These are phyloP conservation scores for Daldinia bambusicola DNA, from an alignment of 495 filamentous ascomycete genomes.

Conservation along the genomic window DNA sequence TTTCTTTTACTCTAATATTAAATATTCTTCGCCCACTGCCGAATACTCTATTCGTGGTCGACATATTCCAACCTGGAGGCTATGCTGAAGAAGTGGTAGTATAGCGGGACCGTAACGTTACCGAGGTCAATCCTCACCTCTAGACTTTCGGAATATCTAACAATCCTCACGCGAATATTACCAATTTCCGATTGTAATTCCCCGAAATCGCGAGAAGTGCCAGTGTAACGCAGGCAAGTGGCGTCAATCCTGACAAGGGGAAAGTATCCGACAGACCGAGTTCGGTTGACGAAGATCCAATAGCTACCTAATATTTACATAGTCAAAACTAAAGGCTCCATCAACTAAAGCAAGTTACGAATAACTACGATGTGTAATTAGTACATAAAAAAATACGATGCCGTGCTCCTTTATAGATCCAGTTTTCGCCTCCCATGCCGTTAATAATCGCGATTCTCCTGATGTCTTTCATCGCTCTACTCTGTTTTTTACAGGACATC, in stretches of 20 bases:
- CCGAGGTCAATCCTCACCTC: no score
- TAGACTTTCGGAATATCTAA: no score
- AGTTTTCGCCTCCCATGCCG: constrained; percentile 21
- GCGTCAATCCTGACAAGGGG: constrained; percentile 28
- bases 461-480: not conserved
- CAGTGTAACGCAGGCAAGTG: constrained; percentile 15
- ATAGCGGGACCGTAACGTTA: no score
- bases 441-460: constrained; percentile 12
- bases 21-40: no score
- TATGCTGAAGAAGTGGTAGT: no score
- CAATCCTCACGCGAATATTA: no score
- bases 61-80: no score
- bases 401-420: constrained; percentile 10
- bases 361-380: constrained; percentile 26
- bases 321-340: constrained; percentile 35
- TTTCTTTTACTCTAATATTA: no score
- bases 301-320: constrained; percentile 39
- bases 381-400: constrained; percentile 23
- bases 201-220: no score
- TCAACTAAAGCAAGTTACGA: constrained; percentile 31
- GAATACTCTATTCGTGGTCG: no score
- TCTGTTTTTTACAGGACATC: not conserved
- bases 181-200: no score
- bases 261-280: constrained; percentile 17
- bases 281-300: constrained; percentile 27